Conservation (phyloP, 345 rosid genomes). For the Eucalyptus viminalis region DNA sequence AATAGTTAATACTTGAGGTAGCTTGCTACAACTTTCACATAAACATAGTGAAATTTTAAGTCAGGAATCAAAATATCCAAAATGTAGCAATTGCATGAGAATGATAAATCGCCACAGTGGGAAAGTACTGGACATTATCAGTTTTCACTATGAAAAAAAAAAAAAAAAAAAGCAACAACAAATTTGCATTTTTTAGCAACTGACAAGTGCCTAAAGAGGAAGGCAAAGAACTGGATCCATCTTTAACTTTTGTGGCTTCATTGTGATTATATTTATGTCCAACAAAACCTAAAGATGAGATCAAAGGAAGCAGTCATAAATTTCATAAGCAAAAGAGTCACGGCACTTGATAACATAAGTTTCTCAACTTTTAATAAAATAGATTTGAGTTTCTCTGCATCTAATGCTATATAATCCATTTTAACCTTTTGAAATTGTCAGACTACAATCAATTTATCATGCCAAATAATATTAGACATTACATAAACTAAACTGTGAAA, state of each 20-base stretch:
- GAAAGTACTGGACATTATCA: background rate
- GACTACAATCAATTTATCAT: background rate
- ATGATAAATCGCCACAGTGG: background rate
- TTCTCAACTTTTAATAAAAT: background rate
- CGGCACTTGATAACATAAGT: background rate
- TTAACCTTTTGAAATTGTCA: background rate
- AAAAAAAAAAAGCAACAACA: background rate
- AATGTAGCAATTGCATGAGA: background rate
- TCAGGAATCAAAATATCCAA: background rate
- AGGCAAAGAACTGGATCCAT: background rate
- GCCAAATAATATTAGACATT: background rate
- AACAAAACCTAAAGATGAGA: background rate
- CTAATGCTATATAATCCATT: background rate
- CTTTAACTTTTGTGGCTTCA: background rate
- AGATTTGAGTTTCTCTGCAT: background rate
- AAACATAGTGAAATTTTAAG: background rate
- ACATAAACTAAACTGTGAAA: background rate
- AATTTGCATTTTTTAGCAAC: background rate
- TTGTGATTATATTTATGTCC: background rate
- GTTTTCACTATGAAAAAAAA: background rate
- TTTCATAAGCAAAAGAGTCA: background rate
- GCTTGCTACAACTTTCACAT: background rate
- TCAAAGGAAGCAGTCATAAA: background rate
- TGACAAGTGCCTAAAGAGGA: background rate
- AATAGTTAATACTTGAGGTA: background rate